These are phyloP conservation scores for Mycena floridula DNA, from an alignment of 768 basidiomycete genomes.

Conservation along the genomic window DNA sequence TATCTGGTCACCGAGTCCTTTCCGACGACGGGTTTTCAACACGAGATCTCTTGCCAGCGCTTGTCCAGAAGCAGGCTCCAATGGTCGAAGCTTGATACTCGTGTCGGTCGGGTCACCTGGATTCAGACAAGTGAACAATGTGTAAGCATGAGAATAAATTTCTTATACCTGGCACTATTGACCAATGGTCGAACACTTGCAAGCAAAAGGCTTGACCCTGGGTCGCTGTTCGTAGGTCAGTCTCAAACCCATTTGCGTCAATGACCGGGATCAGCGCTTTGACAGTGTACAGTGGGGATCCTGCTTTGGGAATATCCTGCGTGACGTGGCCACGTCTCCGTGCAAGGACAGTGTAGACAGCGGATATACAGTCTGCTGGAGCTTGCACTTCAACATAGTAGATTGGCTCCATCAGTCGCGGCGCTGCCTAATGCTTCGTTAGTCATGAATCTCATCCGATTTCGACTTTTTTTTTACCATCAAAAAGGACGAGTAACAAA, in stretches of 20 bases:
- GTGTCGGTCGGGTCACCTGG: slow-evolving; percentile 97
- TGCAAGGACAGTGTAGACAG: slow-evolving; percentile 98
- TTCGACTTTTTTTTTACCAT: slow-evolving; percentile 76
- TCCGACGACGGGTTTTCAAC: slow-evolving; percentile 91
- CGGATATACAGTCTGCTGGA: slow-evolving; percentile 97
- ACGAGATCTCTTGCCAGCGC: slow-evolving; percentile 92
- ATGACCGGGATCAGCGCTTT: slow-evolving; percentile 98
- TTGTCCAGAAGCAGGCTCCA: slow-evolving; percentile 97
- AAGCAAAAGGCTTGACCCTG: slow-evolving; percentile 99
- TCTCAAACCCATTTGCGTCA: slow-evolving; percentile 98
- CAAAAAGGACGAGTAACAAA: slow-evolving; percentile 98
- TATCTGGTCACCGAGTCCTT: slow-evolving; percentile 95
- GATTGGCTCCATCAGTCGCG: slow-evolving; percentile 93
- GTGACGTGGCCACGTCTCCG: slow-evolving; percentile 98
- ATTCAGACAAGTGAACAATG: neutral
- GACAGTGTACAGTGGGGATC: slow-evolving; percentile 95
- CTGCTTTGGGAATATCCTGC: slow-evolving; percentile 95
- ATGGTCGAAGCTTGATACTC: slow-evolving; percentile 89
- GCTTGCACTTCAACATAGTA: slow-evolving; percentile 99
- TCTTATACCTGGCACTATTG: slow-evolving; percentile 84
- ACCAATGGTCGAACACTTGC: slow-evolving; percentile 98
- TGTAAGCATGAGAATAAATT: neutral
- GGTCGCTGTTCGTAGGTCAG: slow-evolving; percentile 93
- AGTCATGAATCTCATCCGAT: neutral
- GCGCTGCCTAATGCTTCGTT: slow-evolving; percentile 63